A percentile compares a stretch with the other conserved stretches of the same genome.
phyloP scores from a whole-genome alignment of 371 early-diverging fungal genomes.

The Nematocida sp. region DNA sequence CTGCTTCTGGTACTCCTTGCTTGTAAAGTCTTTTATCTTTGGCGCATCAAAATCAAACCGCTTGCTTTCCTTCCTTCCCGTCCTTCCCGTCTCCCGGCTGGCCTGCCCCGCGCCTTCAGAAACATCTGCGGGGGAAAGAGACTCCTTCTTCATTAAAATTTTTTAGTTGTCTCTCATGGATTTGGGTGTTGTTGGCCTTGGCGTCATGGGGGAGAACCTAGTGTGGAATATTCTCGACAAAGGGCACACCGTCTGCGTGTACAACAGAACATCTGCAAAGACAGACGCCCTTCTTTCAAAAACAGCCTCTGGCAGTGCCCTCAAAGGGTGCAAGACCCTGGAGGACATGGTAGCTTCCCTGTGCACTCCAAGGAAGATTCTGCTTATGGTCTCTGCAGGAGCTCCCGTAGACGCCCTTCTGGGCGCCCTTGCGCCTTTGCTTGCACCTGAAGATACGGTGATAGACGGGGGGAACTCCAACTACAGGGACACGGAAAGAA shows the following conservation, averaged over 20 bases:
- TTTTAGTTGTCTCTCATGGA: slow-evolving; percentile 66
- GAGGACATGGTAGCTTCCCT: slow-evolving; percentile 80
- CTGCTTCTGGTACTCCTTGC: slow-evolving; percentile 41
- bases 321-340: slow-evolving; percentile 78
- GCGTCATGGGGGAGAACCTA: slow-evolving; percentile 97
- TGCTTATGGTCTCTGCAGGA: slow-evolving; percentile 93
- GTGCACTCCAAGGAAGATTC: slow-evolving; percentile 83
- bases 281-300: slow-evolving; percentile 72
- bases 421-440: slow-evolving; percentile 72
- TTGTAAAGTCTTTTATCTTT: slow-evolving; percentile 34
- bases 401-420: slow-evolving; percentile 85
- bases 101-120: not conserved
- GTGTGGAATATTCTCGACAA: slow-evolving; percentile 93
- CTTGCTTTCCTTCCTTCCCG: not conserved
- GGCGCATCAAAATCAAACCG: slow-evolving; percentile 51
- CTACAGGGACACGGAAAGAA: slow-evolving; percentile 86
- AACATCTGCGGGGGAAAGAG: not conserved
- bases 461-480: slow-evolving; percentile 98
- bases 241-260: slow-evolving; percentile 72
- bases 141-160: slow-evolving; percentile 1
- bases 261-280: slow-evolving; percentile 88
- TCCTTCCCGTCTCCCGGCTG: not conserved
- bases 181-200: slow-evolving; percentile 95
- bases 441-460: slow-evolving; percentile 83
- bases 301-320: not conserved